Conservation (phyloP, 2,329 filamentous ascomycete genomes). For the Ascosphaera acerosa region DNA sequence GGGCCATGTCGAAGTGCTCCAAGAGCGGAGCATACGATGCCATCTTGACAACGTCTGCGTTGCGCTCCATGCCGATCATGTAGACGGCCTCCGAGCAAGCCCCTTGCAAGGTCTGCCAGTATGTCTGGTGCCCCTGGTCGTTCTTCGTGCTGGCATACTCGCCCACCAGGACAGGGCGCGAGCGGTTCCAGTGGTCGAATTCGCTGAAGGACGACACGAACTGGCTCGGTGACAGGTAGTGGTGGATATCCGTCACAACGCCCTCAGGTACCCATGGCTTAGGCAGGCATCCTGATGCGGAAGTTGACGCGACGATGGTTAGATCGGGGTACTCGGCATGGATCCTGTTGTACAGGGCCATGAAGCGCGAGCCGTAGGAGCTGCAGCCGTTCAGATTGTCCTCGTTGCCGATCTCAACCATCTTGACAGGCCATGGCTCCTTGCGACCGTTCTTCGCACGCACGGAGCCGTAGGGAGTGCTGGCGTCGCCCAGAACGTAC, state of each 20-base stretch:
- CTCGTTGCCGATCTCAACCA: slow-evolving; percentile 41
- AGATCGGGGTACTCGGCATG: slow-evolving; percentile 28
- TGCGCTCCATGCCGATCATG: slow-evolving; percentile 27
- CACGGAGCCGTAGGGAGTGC: slow-evolving; percentile 29
- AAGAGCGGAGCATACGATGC: slow-evolving; percentile 15
- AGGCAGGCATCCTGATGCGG: slow-evolving; percentile 15
- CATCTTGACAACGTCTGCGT: slow-evolving; percentile 15
- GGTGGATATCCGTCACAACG: slow-evolving; percentile 25
- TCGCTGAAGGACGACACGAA: slow-evolving; percentile 26
- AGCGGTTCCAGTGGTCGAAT: slow-evolving; percentile 24
- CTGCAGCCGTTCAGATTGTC: slow-evolving; percentile 29
- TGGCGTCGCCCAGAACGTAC: slow-evolving; percentile 29
- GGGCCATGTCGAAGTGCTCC: slow-evolving; percentile 12
- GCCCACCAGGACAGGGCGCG: slow-evolving; percentile 9
- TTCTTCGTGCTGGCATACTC: slow-evolving; percentile 9
- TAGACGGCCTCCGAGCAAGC: slow-evolving; percentile 38
- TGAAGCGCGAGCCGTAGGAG: slow-evolving; percentile 30
- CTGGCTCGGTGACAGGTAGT: slow-evolving; percentile 26
- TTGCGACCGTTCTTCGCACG: slow-evolving; percentile 33
- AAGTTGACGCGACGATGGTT: slow-evolving; percentile 22
- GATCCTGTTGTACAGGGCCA: slow-evolving; percentile 33
- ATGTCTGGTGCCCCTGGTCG: slow-evolving; percentile 6
- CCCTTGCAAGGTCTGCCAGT: slow-evolving; percentile 16
- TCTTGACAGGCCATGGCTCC: slow-evolving; percentile 21
- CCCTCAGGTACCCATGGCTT: slow-evolving; percentile 10